A percentile compares a stretch with the other conserved stretches of the same genome.
Conservation (phyloP, 208 protist genomes). For the Leishmania lainsoni region DNA sequence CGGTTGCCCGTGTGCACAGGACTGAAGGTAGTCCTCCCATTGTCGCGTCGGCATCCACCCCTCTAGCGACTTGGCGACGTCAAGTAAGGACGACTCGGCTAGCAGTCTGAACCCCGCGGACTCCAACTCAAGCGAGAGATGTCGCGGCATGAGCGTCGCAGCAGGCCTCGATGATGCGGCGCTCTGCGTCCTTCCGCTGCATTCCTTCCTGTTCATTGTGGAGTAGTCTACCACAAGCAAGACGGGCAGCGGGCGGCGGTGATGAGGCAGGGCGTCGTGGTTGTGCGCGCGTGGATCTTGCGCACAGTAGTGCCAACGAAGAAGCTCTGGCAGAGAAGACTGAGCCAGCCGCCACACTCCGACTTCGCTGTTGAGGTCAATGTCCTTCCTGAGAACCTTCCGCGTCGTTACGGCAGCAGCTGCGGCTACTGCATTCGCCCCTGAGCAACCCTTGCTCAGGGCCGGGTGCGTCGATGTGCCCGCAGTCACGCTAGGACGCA, state of each 20-base stretch:
- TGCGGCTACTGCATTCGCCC: not conserved
- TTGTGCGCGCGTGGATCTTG: constrained; percentile 84
- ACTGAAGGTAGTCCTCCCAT: constrained; percentile 17
- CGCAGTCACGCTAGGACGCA: constrained; percentile 3
- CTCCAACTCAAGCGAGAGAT: constrained; percentile 56
- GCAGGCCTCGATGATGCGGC: not conserved
- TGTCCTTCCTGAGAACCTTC: constrained; percentile 52
- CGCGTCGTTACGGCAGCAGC: constrained; percentile 2
- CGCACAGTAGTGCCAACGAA: constrained; percentile 80
- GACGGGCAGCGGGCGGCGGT: constrained; percentile 48
- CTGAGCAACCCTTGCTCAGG: not conserved
- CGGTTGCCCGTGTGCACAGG: not conserved
- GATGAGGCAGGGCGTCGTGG: constrained; percentile 71
- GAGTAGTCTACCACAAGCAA: constrained; percentile 78
- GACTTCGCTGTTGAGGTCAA: constrained; percentile 53
- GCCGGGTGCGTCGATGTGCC: not conserved
- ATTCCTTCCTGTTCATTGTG: constrained; percentile 1
- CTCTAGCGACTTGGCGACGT: constrained; percentile 29
- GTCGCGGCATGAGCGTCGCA: constrained; percentile 53
- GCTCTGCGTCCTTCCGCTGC: not conserved
- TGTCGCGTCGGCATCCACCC: constrained; percentile 41
- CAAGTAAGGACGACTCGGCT: constrained; percentile 18
- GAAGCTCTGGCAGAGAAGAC: constrained; percentile 32
- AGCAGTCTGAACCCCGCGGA: constrained; percentile 48
- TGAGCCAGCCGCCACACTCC: constrained; percentile 54